phyloP scores from a whole-genome alignment of 371 early-diverging fungal genomes.

The Mucor irregularis region DNA sequence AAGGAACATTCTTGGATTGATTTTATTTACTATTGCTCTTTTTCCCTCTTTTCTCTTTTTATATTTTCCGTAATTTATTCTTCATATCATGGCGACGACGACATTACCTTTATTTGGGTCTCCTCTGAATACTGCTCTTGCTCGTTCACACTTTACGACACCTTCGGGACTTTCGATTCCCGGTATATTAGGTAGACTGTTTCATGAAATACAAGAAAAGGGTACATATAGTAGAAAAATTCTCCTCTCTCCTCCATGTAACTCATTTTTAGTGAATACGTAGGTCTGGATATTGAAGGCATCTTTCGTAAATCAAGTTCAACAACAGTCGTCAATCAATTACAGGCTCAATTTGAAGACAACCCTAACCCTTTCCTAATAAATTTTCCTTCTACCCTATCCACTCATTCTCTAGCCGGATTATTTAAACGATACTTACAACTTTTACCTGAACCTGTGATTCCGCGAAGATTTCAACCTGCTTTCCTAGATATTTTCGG shows the following conservation, averaged over 20 bases:
- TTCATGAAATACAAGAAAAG: conserved; percentile 18
- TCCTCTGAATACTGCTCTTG: conserved; percentile 16
- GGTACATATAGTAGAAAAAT: conserved; percentile 5
- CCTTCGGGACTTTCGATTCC: conserved; percentile 14
- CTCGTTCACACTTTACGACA: conserved; percentile 19
- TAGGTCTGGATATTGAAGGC: conserved; percentile 30
- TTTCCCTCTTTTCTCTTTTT: background rate
- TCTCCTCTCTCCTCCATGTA: background rate
- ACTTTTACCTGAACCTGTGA: conserved; percentile 55
- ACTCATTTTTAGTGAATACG: background rate
- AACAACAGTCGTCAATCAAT: conserved; percentile 22
- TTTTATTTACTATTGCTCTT: too few relatives aligned
- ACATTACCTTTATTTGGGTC: conserved; percentile 18
- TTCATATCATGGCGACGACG: background rate
- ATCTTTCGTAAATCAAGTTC: conserved; percentile 39
- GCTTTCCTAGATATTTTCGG: conserved; percentile 48
- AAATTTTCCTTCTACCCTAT: conserved; percentile 9
- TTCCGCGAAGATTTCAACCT: conserved; percentile 46
- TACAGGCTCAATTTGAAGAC: conserved; percentile 24
- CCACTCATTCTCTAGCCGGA: conserved; percentile 40
- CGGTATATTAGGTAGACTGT: conserved; percentile 13
- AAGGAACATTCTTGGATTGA: too few relatives aligned
- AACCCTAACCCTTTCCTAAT: conserved; percentile 12
- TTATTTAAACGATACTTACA: conserved; percentile 60
- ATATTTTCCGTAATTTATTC: background rate